Percentiles rank a stretch among this genome's conserved stretches.
Conservation (phyloP, 2,329 filamentous ascomycete genomes). For the Colletotrichum spinosum region DNA sequence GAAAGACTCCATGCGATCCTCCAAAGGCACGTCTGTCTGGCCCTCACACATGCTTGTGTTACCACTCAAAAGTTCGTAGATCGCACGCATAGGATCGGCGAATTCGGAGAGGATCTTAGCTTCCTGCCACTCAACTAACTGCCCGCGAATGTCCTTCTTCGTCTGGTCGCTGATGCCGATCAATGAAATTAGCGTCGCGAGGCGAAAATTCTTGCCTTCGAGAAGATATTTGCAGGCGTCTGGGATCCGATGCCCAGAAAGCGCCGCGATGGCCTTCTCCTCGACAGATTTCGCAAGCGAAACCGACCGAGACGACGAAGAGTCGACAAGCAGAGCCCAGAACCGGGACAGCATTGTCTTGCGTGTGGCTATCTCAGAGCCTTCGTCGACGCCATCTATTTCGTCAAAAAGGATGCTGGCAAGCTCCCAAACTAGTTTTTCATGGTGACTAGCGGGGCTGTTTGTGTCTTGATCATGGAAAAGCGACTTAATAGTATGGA, state of each 20-base stretch:
- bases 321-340: conserved; percentile 74
- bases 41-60: conserved; percentile 89
- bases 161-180: conserved; percentile 79
- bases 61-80: conserved; percentile 91
- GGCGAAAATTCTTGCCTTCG: conserved; percentile 80
- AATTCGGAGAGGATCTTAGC: conserved; percentile 90
- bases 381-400: conserved; percentile 57
- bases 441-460: conserved; percentile 65
- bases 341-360: conserved; percentile 76
- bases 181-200: conserved; percentile 87
- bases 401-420: conserved; percentile 89
- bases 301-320: conserved; percentile 64
- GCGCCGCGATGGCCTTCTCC: conserved; percentile 84
- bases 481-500: conserved; percentile 49
- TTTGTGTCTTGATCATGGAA: conserved; percentile 56
- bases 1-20: conserved; percentile 85
- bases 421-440: conserved; percentile 86
- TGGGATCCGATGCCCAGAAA: conserved; percentile 82
- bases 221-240: conserved; percentile 87
- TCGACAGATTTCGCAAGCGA: conserved; percentile 74
- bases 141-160: conserved; percentile 80
- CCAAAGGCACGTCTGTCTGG: conserved; percentile 75
- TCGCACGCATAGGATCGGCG: conserved; percentile 81
- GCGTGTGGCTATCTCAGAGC: conserved; percentile 55
- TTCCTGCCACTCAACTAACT: conserved; percentile 86